phyloP scores from a whole-genome alignment of 2,329 filamentous ascomycete species.

The Verticillium isaacii region DNA sequence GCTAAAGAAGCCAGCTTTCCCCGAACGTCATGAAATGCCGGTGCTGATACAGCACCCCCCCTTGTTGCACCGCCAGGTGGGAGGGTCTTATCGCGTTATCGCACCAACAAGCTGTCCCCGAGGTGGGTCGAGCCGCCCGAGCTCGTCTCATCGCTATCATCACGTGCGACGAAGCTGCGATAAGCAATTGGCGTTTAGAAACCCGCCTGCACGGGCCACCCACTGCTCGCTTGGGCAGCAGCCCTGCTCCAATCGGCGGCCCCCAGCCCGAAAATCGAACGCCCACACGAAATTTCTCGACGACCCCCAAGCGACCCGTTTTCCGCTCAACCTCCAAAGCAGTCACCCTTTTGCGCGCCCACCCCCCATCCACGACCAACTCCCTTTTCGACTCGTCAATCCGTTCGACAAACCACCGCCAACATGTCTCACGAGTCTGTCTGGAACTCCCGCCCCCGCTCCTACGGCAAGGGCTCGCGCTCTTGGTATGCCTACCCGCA shows the following conservation, averaged over 20 bases:
- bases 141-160: constrained; percentile 3
- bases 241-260: constrained; percentile 22
- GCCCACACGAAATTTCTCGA: constrained; percentile 13
- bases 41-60: background rate
- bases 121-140: background rate
- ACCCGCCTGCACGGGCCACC: background rate
- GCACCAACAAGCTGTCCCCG: background rate
- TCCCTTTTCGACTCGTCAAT: constrained; percentile 25
- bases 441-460: constrained; percentile 98
- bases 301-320: background rate
- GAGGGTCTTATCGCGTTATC: constrained; percentile 2
- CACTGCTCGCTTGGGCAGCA: constrained; percentile 7
- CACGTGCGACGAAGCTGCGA: background rate
- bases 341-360: constrained; percentile 5
- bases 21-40: constrained; percentile 8
- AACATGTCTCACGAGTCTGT: constrained; percentile 81
- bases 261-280: constrained; percentile 6
- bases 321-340: constrained; percentile 15
- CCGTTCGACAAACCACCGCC: constrained; percentile 31
- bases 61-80: background rate
- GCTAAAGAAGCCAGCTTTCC: constrained; percentile 32
- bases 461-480: constrained; percentile 94
- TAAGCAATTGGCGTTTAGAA: background rate
- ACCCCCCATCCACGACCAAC: constrained; percentile 17
- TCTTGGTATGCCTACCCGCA: constrained; percentile 65